Conservation (phyloP, 805 yeast genomes). For the Lipomyces yamadae region DNA sequence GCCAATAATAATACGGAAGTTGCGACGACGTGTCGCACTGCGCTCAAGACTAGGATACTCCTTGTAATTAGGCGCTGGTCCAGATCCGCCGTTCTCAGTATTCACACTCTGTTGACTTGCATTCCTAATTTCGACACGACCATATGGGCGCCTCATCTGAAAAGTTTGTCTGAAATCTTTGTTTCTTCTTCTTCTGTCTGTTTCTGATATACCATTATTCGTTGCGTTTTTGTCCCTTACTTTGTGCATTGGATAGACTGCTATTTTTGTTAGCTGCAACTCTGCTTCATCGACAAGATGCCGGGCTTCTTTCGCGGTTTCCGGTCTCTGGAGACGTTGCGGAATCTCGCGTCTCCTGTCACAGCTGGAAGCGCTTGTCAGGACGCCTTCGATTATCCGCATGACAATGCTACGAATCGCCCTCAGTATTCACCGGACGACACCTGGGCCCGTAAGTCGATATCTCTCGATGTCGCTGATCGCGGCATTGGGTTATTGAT, state of each 20-base stretch:
- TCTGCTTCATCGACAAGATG: not conserved
- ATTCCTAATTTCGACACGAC: no score
- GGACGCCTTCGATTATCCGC: not conserved
- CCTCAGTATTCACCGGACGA: not conserved
- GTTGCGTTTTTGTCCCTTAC: not conserved
- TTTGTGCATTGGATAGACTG: not conserved
- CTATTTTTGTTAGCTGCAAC: not conserved
- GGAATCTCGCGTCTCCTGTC: not conserved
- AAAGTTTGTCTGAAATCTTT: no score
- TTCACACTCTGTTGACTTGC: no score
- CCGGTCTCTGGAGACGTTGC: not conserved
- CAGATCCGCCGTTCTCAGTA: no score
- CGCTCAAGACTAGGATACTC: no score
- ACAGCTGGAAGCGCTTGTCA: not conserved
- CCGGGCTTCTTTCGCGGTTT: not conserved
- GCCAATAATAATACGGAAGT: no score
- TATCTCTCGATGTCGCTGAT: slow-evolving; percentile 51
- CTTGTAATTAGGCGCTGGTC: no score
- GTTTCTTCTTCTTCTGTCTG: no score
- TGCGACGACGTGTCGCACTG: no score
- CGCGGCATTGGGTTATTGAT: slow-evolving; percentile 73
- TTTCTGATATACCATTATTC: no score
- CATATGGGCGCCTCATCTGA: no score
- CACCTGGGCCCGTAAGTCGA: slow-evolving; percentile 19
- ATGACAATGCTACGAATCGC: not conserved